A percentile compares a stretch with the other conserved stretches of the same genome.
phyloP scores from a whole-genome alignment of 176 grass and related monocot genomes.

The Raddia guianensis region DNA sequence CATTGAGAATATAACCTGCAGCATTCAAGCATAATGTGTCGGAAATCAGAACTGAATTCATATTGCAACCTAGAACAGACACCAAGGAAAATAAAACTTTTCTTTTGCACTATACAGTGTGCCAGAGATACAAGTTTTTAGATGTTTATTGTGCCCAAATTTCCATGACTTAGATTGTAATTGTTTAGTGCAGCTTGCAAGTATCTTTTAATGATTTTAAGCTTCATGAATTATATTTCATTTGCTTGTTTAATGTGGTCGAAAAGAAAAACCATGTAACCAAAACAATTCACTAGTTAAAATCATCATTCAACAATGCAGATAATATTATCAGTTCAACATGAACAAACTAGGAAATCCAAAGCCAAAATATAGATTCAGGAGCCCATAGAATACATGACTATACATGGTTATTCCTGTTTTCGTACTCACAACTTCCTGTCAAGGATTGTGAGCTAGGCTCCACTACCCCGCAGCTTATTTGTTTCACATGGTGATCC shows the following conservation, averaged over 20 bases:
- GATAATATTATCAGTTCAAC: not conserved
- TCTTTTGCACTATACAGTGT: conserved; percentile 2
- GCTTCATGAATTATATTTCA: not conserved
- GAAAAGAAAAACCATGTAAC: not conserved
- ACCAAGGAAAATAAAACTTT: not conserved
- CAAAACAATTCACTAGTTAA: not conserved
- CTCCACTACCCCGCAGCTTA: too few relatives aligned
- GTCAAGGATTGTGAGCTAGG: too few relatives aligned
- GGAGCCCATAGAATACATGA: not conserved
- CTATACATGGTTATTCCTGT: not conserved
- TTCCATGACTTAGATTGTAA: not conserved
- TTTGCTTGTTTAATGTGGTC: not conserved
- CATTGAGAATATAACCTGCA: conserved; percentile 98
- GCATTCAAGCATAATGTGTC: not conserved
- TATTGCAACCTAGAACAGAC: conserved; percentile 4
- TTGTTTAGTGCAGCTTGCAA: conserved; percentile 10
- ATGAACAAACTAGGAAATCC: not conserved
- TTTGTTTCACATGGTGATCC: too few relatives aligned
- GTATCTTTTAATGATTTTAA: not conserved
- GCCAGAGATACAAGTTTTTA: not conserved
- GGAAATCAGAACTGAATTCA: conserved; percentile 1
- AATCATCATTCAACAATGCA: not conserved
- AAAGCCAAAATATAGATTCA: not conserved
- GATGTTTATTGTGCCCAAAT: not conserved
- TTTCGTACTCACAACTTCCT: not conserved